Base-by-base conservation (phyloP, 176 grass and related monocot species). In the Avena atlantica region DNA sequence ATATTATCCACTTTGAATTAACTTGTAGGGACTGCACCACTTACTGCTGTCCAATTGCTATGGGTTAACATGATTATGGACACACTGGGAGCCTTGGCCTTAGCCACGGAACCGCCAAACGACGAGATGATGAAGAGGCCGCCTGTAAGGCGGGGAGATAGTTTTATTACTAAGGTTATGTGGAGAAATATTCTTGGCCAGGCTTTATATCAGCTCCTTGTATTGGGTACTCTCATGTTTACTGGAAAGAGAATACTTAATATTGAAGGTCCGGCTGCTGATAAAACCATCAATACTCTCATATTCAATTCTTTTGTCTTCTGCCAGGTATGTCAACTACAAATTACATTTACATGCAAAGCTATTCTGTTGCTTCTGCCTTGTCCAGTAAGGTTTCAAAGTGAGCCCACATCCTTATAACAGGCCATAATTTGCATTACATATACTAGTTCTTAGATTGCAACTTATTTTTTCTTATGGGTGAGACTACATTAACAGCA, bases 1-100 rank as follows among this genome's bases (percentile, higher is more conserved):
- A 57, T 50, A 90, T 19, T 68, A 1, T 20, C 25, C 5, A 55
- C 6, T 83, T 66, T 59, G 24, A 67, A 79, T 55, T 80, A 48
- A 86, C 59, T 69, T 88, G 55, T 49, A 98, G 93, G 93, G 14
- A 83, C 63, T 73, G 91, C 95, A 84, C 93, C 95, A 47, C 93
- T 98, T 29, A 98, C 93, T 76, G 95, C 95, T 74, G 95, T 98
- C 64, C 95, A 98, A 73, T 85, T 98, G 86, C 88, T 98, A 88
- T 98, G 95, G 95, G 95, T 98, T 47, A 98, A 98, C 74, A 98
- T 98, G 95, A 98, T 95, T 65, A 98, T 98, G 95, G 95, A 98
- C 57, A 98, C 95, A 37, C 87, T 98, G 14, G 95, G 95, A 63
- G 95, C 95, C 20, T 88, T 98, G 82, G 95, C 95, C 72, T 90